Percentiles rank a stretch among this genome's conserved stretches.
phyloP scores from a whole-genome alignment of 257 asterid genomes.

The Solanum habrochaites region DNA sequence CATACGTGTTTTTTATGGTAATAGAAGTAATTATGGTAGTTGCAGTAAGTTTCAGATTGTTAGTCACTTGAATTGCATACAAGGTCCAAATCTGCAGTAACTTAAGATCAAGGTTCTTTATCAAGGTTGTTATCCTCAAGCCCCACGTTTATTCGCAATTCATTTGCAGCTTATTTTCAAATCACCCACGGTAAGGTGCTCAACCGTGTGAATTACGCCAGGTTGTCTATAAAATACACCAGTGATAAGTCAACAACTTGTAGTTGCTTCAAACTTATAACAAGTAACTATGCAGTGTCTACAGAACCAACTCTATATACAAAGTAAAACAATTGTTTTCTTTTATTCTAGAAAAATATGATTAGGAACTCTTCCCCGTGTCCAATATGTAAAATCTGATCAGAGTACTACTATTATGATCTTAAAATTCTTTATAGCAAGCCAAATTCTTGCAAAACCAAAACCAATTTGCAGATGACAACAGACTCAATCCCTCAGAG shows the following conservation, averaged over 20 bases:
- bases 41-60: not conserved
- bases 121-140: not conserved
- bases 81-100: not conserved
- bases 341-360: not conserved
- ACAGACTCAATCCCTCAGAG: not conserved
- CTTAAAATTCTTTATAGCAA: not conserved
- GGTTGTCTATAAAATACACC: not conserved
- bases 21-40: not conserved
- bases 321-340: not conserved
- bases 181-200: not conserved
- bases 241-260: not conserved
- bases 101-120: not conserved
- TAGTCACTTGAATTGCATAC: not conserved
- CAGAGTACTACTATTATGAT: not conserved
- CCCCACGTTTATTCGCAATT: not conserved
- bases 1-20: not conserved
- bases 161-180: not conserved
- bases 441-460: not conserved
- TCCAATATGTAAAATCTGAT: not conserved
- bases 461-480: not conserved
- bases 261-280: not conserved
- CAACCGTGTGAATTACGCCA: not conserved
- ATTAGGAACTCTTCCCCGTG: not conserved
- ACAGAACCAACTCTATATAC: not conserved
- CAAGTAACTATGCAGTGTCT: not conserved